These are phyloP conservation scores for Boletus barrowsii DNA, from an alignment of 768 basidiomycete genomes.

Conservation along the genomic window DNA sequence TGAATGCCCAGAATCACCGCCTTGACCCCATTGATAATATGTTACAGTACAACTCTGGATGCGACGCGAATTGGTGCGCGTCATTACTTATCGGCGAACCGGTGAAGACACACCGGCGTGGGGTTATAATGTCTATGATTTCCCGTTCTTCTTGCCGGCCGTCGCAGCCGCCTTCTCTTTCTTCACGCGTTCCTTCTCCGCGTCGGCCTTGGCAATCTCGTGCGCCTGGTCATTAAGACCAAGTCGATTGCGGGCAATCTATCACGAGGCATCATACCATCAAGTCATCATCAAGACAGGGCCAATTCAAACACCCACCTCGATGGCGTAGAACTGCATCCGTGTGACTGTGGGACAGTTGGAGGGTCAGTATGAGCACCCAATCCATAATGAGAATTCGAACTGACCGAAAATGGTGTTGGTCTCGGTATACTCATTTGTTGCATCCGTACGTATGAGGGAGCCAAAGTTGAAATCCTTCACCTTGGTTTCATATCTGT, in stretches of 20 bases:
- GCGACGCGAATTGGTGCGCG: background rate
- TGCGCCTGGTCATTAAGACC: conserved; percentile 89
- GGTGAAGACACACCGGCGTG: background rate
- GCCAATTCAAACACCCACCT: conserved; percentile 46
- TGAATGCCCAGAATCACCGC: background rate
- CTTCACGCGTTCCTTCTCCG: conserved; percentile 49
- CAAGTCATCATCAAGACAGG: background rate
- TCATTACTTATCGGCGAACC: background rate
- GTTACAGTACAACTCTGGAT: background rate
- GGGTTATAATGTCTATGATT: conserved; percentile 29
- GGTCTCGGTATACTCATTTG: conserved; percentile 79
- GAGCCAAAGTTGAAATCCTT: conserved; percentile 98
- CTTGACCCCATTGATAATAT: background rate
- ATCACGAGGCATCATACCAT: background rate
- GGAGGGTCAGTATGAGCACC: conserved; percentile 8
- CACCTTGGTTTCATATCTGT: conserved; percentile 83
- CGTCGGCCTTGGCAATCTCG: conserved; percentile 73
- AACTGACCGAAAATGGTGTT: conserved; percentile 91
- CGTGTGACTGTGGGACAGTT: conserved; percentile 14
- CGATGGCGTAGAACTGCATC: conserved; percentile 86
- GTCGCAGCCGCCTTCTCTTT: conserved; percentile 57
- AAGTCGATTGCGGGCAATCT: conserved; percentile 90
- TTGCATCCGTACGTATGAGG: conserved; percentile 77
- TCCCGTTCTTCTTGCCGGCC: conserved; percentile 33
- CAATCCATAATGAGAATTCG: background rate